phyloP scores from a whole-genome alignment of 495 filamentous ascomycete species.

The Pseudotulostoma volvatum region DNA sequence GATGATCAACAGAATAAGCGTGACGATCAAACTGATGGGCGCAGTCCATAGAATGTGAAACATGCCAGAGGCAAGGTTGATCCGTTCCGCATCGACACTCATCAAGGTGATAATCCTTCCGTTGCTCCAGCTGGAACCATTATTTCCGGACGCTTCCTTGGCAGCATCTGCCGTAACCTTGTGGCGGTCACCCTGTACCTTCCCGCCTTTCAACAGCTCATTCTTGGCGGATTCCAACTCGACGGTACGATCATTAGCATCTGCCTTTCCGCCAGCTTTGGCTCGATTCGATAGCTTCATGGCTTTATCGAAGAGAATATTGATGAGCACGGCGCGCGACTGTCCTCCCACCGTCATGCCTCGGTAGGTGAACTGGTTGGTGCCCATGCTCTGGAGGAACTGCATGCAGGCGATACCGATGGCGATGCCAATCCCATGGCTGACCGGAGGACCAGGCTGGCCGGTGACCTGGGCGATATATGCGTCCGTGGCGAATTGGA shows the following conservation, averaged over 20 bases:
- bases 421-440: slow-evolving; percentile 53
- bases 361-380: slow-evolving; percentile 68
- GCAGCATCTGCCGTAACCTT: slow-evolving; percentile 18
- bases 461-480: slow-evolving; percentile 39
- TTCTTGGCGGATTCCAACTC: slow-evolving; percentile 26
- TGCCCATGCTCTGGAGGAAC: slow-evolving; percentile 49
- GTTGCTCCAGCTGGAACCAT: slow-evolving; percentile 76
- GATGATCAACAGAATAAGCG: slow-evolving; percentile 60
- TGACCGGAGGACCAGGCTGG: slow-evolving; percentile 40
- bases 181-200: slow-evolving; percentile 14
- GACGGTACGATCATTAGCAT: slow-evolving; percentile 17
- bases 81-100: slow-evolving; percentile 80
- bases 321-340: slow-evolving; percentile 54
- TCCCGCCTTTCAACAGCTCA: slow-evolving; percentile 24
- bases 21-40: slow-evolving; percentile 60
- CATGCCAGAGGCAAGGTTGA: slow-evolving; percentile 71
- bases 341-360: slow-evolving; percentile 72
- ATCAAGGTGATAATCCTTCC: slow-evolving; percentile 82
- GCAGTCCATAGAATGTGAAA: slow-evolving; percentile 85
- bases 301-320: slow-evolving; percentile 63
- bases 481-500: slow-evolving; percentile 63
- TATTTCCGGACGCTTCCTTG: slow-evolving; percentile 22
- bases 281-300: slow-evolving; percentile 68
- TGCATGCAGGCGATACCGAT: slow-evolving; percentile 68
- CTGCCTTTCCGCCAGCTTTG: slow-evolving; percentile 45